A percentile compares a stretch with the other conserved stretches of the same genome.
Evolutionary conservation across 345 rosid species (phyloP).

Genomic region (Garcia nutans): DNA sequence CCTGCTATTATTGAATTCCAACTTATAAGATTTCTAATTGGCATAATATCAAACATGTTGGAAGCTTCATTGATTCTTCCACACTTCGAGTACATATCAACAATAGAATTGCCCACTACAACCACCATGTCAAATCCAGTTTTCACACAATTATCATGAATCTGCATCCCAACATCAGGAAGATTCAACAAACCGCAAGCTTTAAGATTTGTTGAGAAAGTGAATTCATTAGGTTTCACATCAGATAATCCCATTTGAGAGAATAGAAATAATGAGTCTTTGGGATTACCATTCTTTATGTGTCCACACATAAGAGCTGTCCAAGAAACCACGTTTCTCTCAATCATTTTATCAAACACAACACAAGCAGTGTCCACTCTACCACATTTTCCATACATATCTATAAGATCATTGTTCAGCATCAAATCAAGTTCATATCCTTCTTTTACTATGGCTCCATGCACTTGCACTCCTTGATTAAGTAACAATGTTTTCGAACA

Average conservation of each 20-base stretch:
- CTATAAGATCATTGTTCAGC: slow-evolving; percentile 53
- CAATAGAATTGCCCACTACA: slow-evolving; percentile 72
- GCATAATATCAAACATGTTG: slow-evolving; percentile 47
- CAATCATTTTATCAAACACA: slow-evolving; percentile 68
- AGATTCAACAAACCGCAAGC: slow-evolving; percentile 57
- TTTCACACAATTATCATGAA: slow-evolving; percentile 60
- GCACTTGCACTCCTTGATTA: slow-evolving; percentile 61
- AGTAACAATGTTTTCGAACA: slow-evolving; percentile 50
- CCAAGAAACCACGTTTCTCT: slow-evolving; percentile 78
- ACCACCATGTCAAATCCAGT: slow-evolving; percentile 44
- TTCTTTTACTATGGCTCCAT: slow-evolving; percentile 41
- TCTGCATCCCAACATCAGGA: slow-evolving; percentile 53
- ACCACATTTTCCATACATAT: slow-evolving; percentile 62
- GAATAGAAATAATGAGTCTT: slow-evolving; percentile 44
- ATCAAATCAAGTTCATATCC: slow-evolving; percentile 46
- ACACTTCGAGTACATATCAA: slow-evolving; percentile 82
- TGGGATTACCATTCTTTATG: slow-evolving; percentile 44
- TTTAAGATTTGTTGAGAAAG: slow-evolving; percentile 67
- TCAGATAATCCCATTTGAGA: slow-evolving; percentile 44
- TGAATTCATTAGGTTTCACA: slow-evolving; percentile 69
- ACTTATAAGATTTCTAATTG: slow-evolving; percentile 47
- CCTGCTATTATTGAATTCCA: slow-evolving; percentile 86
- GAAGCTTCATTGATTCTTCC: slow-evolving; percentile 60
- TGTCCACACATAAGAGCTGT: slow-evolving; percentile 79
- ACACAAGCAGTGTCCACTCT: slow-evolving; percentile 39